Conservation (phyloP, 2,329 filamentous ascomycete genomes). For the Epichloe aotearoae region DNA sequence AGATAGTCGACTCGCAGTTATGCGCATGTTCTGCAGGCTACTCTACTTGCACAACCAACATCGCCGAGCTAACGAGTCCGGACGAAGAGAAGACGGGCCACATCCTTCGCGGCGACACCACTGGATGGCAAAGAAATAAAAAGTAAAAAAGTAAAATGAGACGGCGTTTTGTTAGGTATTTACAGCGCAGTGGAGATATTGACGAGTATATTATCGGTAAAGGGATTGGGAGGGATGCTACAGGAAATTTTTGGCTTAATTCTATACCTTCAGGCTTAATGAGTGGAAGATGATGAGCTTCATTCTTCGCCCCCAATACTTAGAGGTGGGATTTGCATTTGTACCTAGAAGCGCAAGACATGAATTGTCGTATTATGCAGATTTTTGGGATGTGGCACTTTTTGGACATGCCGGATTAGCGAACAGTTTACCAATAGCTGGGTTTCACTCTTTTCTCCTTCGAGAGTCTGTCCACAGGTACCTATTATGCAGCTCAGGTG, state of each 20-base stretch:
- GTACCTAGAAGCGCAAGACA: constrained; percentile 8
- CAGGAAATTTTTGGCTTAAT: constrained; percentile 3
- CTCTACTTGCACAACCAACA: background rate
- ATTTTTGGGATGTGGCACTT: constrained; percentile 1
- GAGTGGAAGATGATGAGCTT: constrained; percentile 1
- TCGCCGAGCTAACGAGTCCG: background rate
- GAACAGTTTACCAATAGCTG: constrained; percentile 8
- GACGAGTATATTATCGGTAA: constrained; percentile 3
- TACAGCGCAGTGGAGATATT: constrained; percentile 3
- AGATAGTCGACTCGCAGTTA: background rate
- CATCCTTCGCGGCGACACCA: background rate
- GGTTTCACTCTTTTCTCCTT: background rate
- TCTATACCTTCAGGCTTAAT: constrained; percentile 2
- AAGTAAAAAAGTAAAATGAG: background rate
- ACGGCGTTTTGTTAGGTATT: constrained; percentile 9
- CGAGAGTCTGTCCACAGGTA: background rate
- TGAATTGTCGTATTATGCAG: constrained; percentile 4
- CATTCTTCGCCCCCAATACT: constrained; percentile 5
- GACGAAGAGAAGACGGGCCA: background rate
- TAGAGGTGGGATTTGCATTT: constrained; percentile 10
- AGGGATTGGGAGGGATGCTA: constrained; percentile 6
- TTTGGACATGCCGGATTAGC: constrained; percentile 10
- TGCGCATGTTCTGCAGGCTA: background rate
- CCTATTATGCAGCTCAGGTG: too few species aligned
- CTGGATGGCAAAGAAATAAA: constrained; percentile 1